A percentile compares a stretch with the other conserved stretches of the same genome.
Evolutionary conservation across 1,139 yeast species (phyloP).

Genomic region (Suhomyces kunorum): DNA sequence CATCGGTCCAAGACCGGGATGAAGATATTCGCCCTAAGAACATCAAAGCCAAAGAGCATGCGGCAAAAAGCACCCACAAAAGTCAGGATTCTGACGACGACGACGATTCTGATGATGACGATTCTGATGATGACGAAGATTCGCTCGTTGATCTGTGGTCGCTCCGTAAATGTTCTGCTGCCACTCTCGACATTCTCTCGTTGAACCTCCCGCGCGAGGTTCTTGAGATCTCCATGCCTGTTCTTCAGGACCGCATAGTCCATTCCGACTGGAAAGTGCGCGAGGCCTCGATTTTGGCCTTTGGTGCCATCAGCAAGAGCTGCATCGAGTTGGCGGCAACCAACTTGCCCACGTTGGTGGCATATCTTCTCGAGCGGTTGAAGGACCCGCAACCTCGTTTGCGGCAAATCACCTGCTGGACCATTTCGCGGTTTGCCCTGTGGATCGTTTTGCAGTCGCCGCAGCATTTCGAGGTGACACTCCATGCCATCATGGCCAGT

Average conservation of each 20-base stretch:
- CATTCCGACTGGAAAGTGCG: conserved; percentile 82
- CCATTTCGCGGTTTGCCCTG: conserved; percentile 76
- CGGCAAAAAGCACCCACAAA: conserved; percentile 26
- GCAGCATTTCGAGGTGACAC: conserved; percentile 71
- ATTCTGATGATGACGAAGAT: conserved; percentile 33
- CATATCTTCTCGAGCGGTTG: conserved; percentile 79
- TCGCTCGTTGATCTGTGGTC: conserved; percentile 80
- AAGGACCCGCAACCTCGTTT: conserved; percentile 80
- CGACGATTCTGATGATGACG: conserved; percentile 54
- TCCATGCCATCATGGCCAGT: conserved; percentile 72
- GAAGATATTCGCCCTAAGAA: conserved; percentile 84
- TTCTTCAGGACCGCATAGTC: conserved; percentile 67
- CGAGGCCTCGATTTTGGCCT: conserved; percentile 90
- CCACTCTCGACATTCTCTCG: conserved; percentile 83
- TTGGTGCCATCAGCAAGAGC: conserved; percentile 94
- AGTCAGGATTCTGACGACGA: conserved; percentile 39
- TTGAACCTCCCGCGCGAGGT: conserved; percentile 68
- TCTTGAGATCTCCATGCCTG: conserved; percentile 67
- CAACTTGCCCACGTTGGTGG: conserved; percentile 78
- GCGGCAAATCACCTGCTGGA: conserved; percentile 94
- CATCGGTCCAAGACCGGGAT: conserved; percentile 68
- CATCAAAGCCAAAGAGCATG: conserved; percentile 69
- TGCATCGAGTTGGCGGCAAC: conserved; percentile 71
- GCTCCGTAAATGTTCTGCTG: conserved; percentile 89
- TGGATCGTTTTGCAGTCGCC: conserved; percentile 80